phyloP scores from a whole-genome alignment of 2,329 filamentous ascomycete species.

The Colletotrichum sp. region DNA sequence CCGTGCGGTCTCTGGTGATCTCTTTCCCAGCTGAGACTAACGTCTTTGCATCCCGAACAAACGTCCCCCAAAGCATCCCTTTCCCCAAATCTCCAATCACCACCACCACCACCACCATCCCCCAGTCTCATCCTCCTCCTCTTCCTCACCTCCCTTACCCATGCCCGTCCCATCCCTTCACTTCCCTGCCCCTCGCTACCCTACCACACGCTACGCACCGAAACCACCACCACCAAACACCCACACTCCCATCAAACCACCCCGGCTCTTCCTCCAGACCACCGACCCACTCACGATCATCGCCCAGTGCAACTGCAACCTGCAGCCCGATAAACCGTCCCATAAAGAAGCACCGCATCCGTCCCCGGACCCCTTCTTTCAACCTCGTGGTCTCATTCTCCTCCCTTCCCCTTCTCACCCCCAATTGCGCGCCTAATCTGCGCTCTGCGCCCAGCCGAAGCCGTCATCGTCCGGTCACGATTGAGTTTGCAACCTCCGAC shows the following conservation, averaged over 20 bases:
- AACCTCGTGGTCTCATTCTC: not conserved
- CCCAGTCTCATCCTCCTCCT: not conserved
- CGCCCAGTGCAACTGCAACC: slow-evolving; percentile 19
- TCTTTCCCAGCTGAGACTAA: not conserved
- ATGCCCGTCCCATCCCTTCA: not conserved
- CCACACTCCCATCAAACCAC: not conserved
- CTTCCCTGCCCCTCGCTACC: not conserved
- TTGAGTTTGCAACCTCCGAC: slow-evolving; percentile 14
- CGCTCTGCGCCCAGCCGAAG: not conserved
- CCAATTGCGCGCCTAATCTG: not conserved
- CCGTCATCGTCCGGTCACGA: not conserved
- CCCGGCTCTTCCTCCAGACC: not conserved
- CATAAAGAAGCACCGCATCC: slow-evolving; percentile 9
- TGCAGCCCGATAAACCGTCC: slow-evolving; percentile 13
- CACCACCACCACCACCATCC: not conserved
- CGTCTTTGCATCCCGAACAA: not conserved
- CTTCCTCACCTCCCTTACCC: not conserved
- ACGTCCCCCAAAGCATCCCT: not conserved
- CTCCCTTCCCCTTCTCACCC: not conserved
- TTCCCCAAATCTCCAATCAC: not conserved
- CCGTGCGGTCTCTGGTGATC: not conserved
- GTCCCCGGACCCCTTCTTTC: not conserved
- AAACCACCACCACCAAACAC: not conserved
- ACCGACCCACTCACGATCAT: slow-evolving; percentile 18
- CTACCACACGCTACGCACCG: slow-evolving; percentile 3